Percentiles rank a stretch among this genome's conserved stretches.
Conservation (phyloP, 352 stramenopile species). For the Globisporangium takayamanum region DNA sequence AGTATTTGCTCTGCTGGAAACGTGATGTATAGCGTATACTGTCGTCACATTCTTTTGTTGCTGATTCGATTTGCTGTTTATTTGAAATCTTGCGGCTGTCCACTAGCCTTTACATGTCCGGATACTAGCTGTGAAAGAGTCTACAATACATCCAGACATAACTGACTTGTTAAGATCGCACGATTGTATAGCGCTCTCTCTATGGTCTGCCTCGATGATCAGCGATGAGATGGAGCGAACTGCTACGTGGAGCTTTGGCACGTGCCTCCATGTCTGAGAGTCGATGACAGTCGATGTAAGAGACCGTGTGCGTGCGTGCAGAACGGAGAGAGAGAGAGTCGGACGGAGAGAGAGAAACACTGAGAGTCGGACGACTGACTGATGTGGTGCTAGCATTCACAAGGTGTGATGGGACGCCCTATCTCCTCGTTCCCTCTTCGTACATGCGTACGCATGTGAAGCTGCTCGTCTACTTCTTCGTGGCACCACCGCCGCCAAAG, state of each 20-base stretch:
- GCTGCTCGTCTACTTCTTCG: constrained; percentile 9
- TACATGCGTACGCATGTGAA: not conserved
- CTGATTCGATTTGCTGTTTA: no score
- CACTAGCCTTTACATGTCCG: no score
- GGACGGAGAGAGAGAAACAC: not conserved
- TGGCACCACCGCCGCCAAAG: constrained; percentile 23
- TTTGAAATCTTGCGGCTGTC: no score
- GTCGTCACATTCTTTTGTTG: no score
- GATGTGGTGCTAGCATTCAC: not conserved
- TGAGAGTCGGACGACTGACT: not conserved
- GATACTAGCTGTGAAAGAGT: no score
- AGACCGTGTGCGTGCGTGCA: no score
- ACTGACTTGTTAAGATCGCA: not conserved
- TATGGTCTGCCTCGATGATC: not conserved
- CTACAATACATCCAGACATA: not conserved
- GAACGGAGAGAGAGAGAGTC: not conserved
- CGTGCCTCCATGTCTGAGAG: not conserved
- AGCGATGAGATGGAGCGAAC: not conserved
- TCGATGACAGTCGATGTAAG: not conserved
- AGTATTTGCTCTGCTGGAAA: no score
- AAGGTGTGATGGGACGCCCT: no score
- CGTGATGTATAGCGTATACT: no score
- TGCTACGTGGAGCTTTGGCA: not conserved
- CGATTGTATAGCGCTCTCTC: not conserved
- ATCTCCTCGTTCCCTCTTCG: no score